Percentiles rank a stretch among this genome's conserved stretches.
Conservation (phyloP, 2,329 filamentous ascomycete species). For the Dissoconium aciculare region DNA sequence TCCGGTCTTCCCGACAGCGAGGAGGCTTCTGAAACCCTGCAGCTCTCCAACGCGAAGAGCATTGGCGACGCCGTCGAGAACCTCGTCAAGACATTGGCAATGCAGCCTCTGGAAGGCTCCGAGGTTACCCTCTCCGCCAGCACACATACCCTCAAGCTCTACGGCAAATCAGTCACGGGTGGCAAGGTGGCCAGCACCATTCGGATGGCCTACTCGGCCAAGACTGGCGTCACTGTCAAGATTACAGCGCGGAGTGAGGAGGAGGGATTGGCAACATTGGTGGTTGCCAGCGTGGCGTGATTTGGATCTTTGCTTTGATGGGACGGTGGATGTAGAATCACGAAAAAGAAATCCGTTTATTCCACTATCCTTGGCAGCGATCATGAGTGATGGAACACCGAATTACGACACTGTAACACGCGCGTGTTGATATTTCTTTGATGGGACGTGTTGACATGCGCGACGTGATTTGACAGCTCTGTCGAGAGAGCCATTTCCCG, state of each 20-base stretch:
- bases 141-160: constrained; percentile 87
- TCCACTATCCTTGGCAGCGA: too few relatives aligned
- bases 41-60: constrained; percentile 75
- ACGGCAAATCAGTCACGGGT: constrained; percentile 86
- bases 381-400: too few relatives aligned
- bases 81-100: constrained; percentile 67
- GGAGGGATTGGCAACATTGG: constrained; percentile 69
- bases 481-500: too few relatives aligned
- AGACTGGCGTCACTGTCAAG: constrained; percentile 90
- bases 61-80: constrained; percentile 94
- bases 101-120: constrained; percentile 88
- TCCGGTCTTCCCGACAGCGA: constrained; percentile 60
- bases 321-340: not conserved
- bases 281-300: constrained; percentile 74
- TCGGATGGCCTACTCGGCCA: constrained; percentile 85
- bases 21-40: constrained; percentile 79
- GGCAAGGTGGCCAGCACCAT: constrained; percentile 77
- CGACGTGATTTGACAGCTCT: too few relatives aligned
- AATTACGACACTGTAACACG: too few relatives aligned
- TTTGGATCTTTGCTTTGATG: constrained; percentile 1
- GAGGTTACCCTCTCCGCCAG: constrained; percentile 78
- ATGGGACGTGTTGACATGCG: too few relatives aligned
- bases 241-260: constrained; percentile 86
- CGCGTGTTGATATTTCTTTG: too few relatives aligned
- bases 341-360: too few relatives aligned